Conservation (phyloP, 805 yeast genomes). For the Candida easanensis region DNA sequence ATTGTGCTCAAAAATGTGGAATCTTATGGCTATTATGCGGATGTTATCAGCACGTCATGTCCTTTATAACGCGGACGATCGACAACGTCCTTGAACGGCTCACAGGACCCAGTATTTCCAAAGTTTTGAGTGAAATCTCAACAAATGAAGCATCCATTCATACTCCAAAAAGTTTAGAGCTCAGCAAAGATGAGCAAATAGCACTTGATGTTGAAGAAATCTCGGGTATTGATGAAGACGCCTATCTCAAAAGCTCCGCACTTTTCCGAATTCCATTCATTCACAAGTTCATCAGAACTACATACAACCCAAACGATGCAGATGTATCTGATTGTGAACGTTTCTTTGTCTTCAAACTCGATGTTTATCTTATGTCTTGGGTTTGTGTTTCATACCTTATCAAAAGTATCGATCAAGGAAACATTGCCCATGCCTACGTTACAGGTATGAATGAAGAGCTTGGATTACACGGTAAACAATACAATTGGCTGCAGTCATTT, state of each 20-base stretch:
- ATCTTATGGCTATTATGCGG: too few species aligned
- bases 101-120: too few species aligned
- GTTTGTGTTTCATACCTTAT: conserved; percentile 2
- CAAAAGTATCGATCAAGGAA: conserved; percentile 39
- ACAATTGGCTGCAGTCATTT: conserved; percentile 48
- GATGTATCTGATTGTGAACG: conserved; percentile 2
- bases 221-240: too few species aligned
- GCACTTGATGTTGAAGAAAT: too few species aligned
- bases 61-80: too few species aligned
- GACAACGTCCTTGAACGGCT: too few species aligned
- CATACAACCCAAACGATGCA: conserved; percentile 5
- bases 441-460: conserved; percentile 49
- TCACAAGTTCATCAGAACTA: conserved; percentile 2
- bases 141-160: too few species aligned
- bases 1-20: too few species aligned
- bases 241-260: conserved; percentile 1
- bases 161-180: too few species aligned
- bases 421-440: conserved; percentile 53
- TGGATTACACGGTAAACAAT: conserved; percentile 50
- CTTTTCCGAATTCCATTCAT: conserved; percentile 1
- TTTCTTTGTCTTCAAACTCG: conserved; percentile 7
- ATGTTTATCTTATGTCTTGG: conserved; percentile 5
- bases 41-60: too few species aligned
- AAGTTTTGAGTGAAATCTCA: too few species aligned
- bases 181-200: too few species aligned